phyloP scores from a whole-genome alignment of 331 rosid genomes.

The Erythrophleum ivorense region DNA sequence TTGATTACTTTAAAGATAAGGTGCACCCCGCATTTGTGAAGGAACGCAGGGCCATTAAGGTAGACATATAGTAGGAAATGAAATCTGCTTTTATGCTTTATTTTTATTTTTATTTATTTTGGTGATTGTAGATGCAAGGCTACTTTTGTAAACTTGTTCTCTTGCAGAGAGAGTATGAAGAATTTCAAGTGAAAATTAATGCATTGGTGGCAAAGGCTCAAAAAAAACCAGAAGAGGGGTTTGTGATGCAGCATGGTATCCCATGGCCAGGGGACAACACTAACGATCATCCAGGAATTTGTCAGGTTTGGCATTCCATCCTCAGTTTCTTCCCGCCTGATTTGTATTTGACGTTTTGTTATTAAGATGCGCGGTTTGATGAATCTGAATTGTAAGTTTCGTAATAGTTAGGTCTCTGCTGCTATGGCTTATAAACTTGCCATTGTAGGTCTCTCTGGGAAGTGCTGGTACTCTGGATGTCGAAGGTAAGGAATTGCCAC shows the following conservation, averaged over 20 bases:
- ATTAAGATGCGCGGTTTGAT: not conserved
- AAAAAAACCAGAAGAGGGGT: constrained; percentile 94
- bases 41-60: constrained; percentile 97
- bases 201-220: constrained; percentile 80
- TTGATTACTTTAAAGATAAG: constrained; percentile 93
- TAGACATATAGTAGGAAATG: constrained; percentile 31
- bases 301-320: constrained; percentile 65
- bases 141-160: constrained; percentile 11
- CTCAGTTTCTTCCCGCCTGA: not conserved
- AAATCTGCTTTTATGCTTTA: not conserved
- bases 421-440: constrained; percentile 21
- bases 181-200: constrained; percentile 84
- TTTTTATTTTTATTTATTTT: not conserved
- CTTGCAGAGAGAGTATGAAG: constrained; percentile 92
- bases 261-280: constrained; percentile 94
- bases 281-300: constrained; percentile 94
- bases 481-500: constrained; percentile 76
- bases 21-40: constrained; percentile 75
- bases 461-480: constrained; percentile 80
- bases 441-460: constrained; percentile 76
- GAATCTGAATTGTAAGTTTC: not conserved
- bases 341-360: not conserved
- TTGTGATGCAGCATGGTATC: constrained; percentile 94
- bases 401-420: not conserved
- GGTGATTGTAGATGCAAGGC: not conserved